phyloP scores from a whole-genome alignment of 495 filamentous ascomycete species.

The Annulohypoxylon nitens region DNA sequence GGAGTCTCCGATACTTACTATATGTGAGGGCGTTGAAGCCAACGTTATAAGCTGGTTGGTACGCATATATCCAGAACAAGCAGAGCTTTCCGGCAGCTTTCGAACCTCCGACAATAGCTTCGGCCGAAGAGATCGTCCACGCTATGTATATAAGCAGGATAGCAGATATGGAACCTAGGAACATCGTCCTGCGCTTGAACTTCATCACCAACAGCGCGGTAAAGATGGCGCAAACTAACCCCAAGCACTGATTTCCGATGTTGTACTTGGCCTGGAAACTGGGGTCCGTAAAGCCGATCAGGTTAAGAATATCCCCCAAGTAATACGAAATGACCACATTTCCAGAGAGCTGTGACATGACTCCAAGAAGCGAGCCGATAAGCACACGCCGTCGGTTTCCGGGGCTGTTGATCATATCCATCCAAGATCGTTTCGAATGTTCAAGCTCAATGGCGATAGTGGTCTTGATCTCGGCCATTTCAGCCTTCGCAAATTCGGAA shows the following conservation, averaged over 20 bases:
- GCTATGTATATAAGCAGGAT: constrained; percentile 63
- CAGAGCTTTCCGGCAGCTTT: constrained; percentile 60
- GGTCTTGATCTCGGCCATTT: constrained; percentile 70
- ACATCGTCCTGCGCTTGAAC: constrained; percentile 66
- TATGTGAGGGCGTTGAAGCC: constrained; percentile 72
- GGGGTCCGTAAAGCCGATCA: constrained; percentile 59
- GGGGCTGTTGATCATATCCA: constrained; percentile 65
- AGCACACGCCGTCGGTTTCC: constrained; percentile 70
- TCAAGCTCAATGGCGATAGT: constrained; percentile 71
- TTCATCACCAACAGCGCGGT: constrained; percentile 62
- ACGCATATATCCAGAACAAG: constrained; percentile 69
- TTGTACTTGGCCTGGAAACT: constrained; percentile 66
- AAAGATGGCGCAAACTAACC: constrained; percentile 60
- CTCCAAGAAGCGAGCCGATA: constrained; percentile 68
- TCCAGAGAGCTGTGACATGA: constrained; percentile 76
- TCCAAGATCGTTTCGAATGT: constrained; percentile 66
- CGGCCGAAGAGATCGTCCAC: constrained; percentile 65
- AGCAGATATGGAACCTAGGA: constrained; percentile 60
- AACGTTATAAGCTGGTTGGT: constrained; percentile 70
- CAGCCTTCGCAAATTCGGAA: constrained; percentile 70
- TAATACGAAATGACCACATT: constrained; percentile 73
- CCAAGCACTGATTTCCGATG: constrained; percentile 66
- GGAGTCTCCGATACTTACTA: constrained; percentile 52
- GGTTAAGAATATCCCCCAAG: constrained; percentile 58
- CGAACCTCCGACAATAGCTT: constrained; percentile 55